These are phyloP conservation scores for Aegilops longissima DNA, from an alignment of 176 grass and related monocot genomes.

Conservation along the genomic window DNA sequence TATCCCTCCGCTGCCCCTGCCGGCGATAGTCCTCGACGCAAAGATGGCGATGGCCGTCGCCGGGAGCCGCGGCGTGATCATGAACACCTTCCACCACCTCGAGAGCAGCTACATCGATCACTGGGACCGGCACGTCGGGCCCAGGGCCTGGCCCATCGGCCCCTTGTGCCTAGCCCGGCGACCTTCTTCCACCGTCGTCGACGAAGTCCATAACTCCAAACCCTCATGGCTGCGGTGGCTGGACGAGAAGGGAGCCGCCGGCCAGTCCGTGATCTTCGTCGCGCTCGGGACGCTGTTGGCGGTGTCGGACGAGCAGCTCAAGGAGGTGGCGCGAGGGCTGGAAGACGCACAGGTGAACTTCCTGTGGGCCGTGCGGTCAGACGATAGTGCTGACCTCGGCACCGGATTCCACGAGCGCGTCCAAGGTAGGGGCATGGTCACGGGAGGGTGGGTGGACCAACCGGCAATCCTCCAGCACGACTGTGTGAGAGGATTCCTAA, in stretches of 20 bases:
- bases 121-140: slow-evolving; percentile 27
- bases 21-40: background rate
- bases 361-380: slow-evolving; percentile 12
- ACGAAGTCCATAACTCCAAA: background rate
- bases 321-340: slow-evolving; percentile 2
- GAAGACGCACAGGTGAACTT: slow-evolving; percentile 5
- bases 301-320: background rate
- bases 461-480: background rate
- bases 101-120: slow-evolving; percentile 25
- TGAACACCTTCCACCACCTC: slow-evolving; percentile 31
- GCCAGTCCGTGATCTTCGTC: slow-evolving; percentile 13
- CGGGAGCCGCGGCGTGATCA: slow-evolving; percentile 24
- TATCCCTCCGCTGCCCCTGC: background rate
- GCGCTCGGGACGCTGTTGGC: background rate
- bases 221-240: slow-evolving; percentile 11
- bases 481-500: slow-evolving; percentile 13
- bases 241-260: slow-evolving; percentile 23
- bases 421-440: slow-evolving; percentile 11
- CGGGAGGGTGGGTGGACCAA: slow-evolving; percentile 37
- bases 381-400: background rate
- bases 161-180: background rate
- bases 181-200: background rate
- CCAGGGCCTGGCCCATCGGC: slow-evolving; percentile 18
- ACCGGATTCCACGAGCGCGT: slow-evolving; percentile 14
- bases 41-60: background rate